Base-by-base conservation (phyloP, 371 early-diverging fungal genomes). In the Mucor velutinosus region DNA sequence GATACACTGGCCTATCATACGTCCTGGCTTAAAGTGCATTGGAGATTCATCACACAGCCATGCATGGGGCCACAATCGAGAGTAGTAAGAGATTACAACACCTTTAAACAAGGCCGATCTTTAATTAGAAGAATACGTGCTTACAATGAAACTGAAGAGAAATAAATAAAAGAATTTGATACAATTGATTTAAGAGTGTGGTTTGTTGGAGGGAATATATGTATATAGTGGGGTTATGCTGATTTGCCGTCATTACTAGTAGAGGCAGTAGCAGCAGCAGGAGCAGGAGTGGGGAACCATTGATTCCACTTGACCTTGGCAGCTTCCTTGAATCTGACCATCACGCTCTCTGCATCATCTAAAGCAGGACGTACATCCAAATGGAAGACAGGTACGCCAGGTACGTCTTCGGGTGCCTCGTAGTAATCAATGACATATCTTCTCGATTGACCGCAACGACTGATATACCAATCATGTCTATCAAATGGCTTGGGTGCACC, bases 11-110 rank as follows among this genome's bases (percentile, higher is more conserved):
- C 88, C 2, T 93, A 89, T 77, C 94, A 94, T 78, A 91, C 91
- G 27, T 95, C 96, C 25, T 98, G 99, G 99, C 69, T 87, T 39
- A 81, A 82, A 58, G 95, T 95, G 51, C 90, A 92, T 57, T 91
- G 87, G 78, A 86, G 87, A 73, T 97, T 97, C 74, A 89, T 96
- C 60, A 88, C 86, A 3, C 76, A 91, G 55, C 78, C 83, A 45
- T 75, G 87, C 45, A 73, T 92, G 63, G 95, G 94, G 0, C 96
- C 95, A 17, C 94, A 94, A 80, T 89, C 90, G 19, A 92, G 96
- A 39, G 87, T 95, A 7, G 90, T 89, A 21, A 87, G 96, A 59
- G 76, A 83, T 33, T 85, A 88, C 58, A 84, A 89, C 55, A 92
- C 88, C 33, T 94, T 93, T 76, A 87, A 89, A 73, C 64, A 77